phyloP scores from a whole-genome alignment of 331 rosid species.

The Quercus phellos region DNA sequence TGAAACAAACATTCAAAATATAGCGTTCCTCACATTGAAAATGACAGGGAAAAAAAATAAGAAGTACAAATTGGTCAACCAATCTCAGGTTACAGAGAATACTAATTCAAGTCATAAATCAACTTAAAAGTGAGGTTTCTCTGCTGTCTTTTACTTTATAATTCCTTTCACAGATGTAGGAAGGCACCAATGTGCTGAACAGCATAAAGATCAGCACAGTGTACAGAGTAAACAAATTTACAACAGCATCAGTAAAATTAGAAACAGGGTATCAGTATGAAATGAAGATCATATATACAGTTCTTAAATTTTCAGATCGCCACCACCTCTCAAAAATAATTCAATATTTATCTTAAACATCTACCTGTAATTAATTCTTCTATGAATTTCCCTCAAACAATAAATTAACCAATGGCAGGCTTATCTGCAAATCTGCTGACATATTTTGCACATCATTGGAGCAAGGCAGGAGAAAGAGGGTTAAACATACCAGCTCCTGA shows the following conservation, averaged over 20 bases:
- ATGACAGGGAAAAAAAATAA: no score
- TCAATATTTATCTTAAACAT: neutral
- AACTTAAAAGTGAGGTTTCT: no score
- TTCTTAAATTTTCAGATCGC: neutral
- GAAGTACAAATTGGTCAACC: no score
- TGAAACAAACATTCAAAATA: no score
- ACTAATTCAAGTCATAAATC: no score
- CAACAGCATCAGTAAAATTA: neutral
- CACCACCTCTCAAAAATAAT: neutral
- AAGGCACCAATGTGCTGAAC: neutral
- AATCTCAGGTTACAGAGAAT: no score
- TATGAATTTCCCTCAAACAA: neutral
- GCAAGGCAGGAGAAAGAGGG: neutral
- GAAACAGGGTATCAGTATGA: neutral
- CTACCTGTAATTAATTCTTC: neutral
- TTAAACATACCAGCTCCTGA: neutral
- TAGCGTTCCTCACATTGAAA: no score
- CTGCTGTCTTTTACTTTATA: no score
- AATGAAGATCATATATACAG: neutral
- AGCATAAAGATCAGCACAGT: neutral
- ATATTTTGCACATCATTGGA: neutral
- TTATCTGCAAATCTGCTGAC: constrained; percentile 13
- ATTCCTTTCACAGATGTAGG: no score
- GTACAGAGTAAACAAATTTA: neutral
- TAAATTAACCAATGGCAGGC: neutral